These are phyloP conservation scores for Aureobasidium zeae DNA, from an alignment of 2,329 filamentous ascomycete genomes.

Conservation along the genomic window DNA sequence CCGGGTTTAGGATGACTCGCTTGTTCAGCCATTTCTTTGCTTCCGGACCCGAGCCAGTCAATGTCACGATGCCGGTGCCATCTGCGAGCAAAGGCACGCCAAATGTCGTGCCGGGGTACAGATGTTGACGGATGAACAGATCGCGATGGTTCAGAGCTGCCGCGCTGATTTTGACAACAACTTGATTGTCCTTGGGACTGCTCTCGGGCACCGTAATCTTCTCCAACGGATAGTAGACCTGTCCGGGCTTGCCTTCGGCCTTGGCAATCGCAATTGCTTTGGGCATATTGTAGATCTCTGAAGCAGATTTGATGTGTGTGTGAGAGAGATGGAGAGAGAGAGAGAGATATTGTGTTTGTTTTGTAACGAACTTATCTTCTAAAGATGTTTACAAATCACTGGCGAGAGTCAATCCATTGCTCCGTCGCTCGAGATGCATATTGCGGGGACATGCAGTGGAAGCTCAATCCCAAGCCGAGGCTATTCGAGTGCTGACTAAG, in stretches of 20 bases:
- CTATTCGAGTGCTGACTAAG: too few relatives aligned
- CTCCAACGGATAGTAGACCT: constrained; percentile 68
- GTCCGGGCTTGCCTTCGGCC: constrained; percentile 71
- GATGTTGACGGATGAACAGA: constrained; percentile 83
- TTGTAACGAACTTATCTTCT: not conserved
- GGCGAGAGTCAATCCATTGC: not conserved
- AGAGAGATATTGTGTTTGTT: not conserved
- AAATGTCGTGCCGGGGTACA: constrained; percentile 81
- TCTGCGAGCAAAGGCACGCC: constrained; percentile 71
- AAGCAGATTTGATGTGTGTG: too few relatives aligned
- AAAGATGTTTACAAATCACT: constrained; percentile 11
- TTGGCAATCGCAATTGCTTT: constrained; percentile 56
- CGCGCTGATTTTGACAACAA: constrained; percentile 67
- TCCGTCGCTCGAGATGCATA: not conserved
- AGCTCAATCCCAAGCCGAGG: too few relatives aligned
- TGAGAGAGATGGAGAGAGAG: not conserved
- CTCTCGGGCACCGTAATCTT: constrained; percentile 52
- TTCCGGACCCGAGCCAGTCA: constrained; percentile 47
- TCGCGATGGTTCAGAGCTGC: constrained; percentile 91
- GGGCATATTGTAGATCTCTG: constrained; percentile 36
- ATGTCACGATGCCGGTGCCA: constrained; percentile 65
- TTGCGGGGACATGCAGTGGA: constrained; percentile 11
- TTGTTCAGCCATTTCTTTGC: constrained; percentile 51
- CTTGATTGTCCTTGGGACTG: constrained; percentile 48
- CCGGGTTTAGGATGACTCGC: constrained; percentile 69